These are phyloP conservation scores for Mrakia gelida DNA, from an alignment of 768 basidiomycete genomes.

Conservation along the genomic window DNA sequence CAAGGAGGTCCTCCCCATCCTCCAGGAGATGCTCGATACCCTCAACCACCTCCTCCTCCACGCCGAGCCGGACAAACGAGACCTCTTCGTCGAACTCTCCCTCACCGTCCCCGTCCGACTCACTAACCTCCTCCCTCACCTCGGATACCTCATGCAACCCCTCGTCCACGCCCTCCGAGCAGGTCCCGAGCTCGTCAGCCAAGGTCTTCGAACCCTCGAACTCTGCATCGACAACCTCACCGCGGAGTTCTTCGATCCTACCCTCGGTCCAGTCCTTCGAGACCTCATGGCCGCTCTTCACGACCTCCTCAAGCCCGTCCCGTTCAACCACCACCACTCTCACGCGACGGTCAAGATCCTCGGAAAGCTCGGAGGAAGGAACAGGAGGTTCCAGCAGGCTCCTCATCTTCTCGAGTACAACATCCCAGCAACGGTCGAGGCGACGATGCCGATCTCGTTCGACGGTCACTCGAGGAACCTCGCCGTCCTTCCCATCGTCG, in stretches of 20 bases:
- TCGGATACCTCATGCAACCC: slow-evolving; percentile 93
- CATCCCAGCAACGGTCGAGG: slow-evolving; percentile 59
- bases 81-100: slow-evolving; percentile 94
- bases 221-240: slow-evolving; percentile 99
- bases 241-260: slow-evolving; percentile 95
- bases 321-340: slow-evolving; percentile 76
- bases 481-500: slow-evolving; percentile 61
- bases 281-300: slow-evolving; percentile 94
- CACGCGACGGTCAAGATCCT: slow-evolving; percentile 94
- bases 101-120: slow-evolving; percentile 92
- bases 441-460: slow-evolving; percentile 69
- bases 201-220: slow-evolving; percentile 92
- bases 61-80: slow-evolving; percentile 68
- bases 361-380: slow-evolving; percentile 92
- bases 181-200: slow-evolving; percentile 81
- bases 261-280: slow-evolving; percentile 81
- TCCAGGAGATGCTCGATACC: slow-evolving; percentile 95
- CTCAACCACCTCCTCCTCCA: slow-evolving; percentile 83
- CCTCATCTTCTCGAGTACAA: slow-evolving; percentile 71
- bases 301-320: slow-evolving; percentile 81
- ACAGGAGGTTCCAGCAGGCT: slow-evolving; percentile 75
- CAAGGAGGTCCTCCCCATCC: slow-evolving; percentile 89
- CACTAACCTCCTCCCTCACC: slow-evolving; percentile 90
- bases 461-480: slow-evolving; percentile 60
- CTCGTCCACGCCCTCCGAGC: slow-evolving; percentile 85